Conservation (phyloP, 805 yeast species). For the Maudiozyma bulderi region DNA sequence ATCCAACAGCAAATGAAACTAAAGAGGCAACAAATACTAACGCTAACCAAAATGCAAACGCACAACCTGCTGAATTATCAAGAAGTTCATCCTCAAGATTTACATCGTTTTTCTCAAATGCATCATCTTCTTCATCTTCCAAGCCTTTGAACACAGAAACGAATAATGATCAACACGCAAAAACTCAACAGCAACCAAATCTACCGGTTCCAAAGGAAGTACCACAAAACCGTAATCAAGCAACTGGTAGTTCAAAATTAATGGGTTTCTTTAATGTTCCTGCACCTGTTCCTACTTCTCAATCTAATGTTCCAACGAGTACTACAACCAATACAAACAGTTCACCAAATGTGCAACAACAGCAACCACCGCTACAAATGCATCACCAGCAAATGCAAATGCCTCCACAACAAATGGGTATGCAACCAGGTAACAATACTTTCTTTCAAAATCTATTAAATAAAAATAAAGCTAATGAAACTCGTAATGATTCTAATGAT, state of each 20-base stretch:
- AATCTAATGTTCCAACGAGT: constrained; percentile 1
- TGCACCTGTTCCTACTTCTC: neutral
- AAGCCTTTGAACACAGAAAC: neutral
- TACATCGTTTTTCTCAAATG: constrained; percentile 25
- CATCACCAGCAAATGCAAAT: constrained; percentile 10
- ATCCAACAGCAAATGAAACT: neutral
- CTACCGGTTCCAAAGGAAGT: neutral
- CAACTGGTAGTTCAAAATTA: constrained; percentile 22
- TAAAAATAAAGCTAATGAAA: constrained; percentile 15
- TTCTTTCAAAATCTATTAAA: constrained; percentile 26
- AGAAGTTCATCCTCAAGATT: constrained; percentile 27
- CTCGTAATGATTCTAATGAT: neutral
- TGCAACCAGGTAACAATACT: constrained; percentile 15
- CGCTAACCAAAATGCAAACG: neutral
- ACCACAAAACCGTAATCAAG: constrained; percentile 1
- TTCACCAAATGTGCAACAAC: constrained; percentile 2
- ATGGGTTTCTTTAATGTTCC: constrained; percentile 24
- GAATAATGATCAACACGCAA: neutral
- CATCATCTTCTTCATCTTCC: neutral
- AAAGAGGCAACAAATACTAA: neutral
- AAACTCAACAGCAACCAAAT: neutral
- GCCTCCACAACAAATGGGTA: constrained; percentile 4
- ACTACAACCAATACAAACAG: neutral
- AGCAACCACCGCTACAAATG: constrained; percentile 4
- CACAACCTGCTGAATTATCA: constrained; percentile 2